Conservation (phyloP, 352 stramenopile species). For the Phytophthora parvispora region DNA sequence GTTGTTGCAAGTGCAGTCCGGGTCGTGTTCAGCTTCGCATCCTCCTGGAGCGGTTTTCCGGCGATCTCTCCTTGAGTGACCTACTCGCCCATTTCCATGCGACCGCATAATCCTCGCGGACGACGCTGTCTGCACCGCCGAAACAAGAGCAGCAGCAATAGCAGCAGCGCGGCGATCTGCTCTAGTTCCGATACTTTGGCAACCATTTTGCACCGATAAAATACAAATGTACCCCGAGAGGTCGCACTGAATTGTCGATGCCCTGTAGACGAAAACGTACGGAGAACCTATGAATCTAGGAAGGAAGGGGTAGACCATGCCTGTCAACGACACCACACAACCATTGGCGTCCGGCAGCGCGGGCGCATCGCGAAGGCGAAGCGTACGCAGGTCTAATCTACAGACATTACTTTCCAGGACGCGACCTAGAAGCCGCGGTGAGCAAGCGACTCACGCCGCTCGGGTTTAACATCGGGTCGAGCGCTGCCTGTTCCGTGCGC, state of each 20-base stretch:
- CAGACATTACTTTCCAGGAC: neutral
- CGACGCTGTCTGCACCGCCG: neutral
- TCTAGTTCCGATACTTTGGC: too few relatives aligned
- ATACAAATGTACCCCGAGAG: too few relatives aligned
- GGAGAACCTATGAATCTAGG: constrained; percentile 14
- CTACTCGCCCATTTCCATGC: constrained; percentile 20
- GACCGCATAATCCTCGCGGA: constrained; percentile 2
- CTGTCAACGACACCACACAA: too few relatives aligned
- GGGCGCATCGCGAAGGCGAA: too few relatives aligned
- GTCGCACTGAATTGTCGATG: neutral
- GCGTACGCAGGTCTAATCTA: neutral
- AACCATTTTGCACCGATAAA: too few relatives aligned
- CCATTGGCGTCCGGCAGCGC: too few relatives aligned
- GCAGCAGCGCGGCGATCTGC: neutral
- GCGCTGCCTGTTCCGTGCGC: constrained; percentile 15
- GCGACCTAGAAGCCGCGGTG: constrained; percentile 5
- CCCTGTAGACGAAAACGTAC: constrained; percentile 20
- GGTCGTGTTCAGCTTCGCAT: neutral
- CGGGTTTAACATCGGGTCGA: constrained; percentile 22
- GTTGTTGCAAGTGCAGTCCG: neutral
- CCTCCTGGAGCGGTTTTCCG: constrained; percentile 10
- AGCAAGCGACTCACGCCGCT: constrained; percentile 8
- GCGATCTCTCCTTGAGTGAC: neutral
- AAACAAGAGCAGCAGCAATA: neutral
- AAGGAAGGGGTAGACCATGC: neutral